Evolutionary conservation across 768 basidiomycete species (phyloP).

Genomic region (Nevesoporus exiguus): DNA sequence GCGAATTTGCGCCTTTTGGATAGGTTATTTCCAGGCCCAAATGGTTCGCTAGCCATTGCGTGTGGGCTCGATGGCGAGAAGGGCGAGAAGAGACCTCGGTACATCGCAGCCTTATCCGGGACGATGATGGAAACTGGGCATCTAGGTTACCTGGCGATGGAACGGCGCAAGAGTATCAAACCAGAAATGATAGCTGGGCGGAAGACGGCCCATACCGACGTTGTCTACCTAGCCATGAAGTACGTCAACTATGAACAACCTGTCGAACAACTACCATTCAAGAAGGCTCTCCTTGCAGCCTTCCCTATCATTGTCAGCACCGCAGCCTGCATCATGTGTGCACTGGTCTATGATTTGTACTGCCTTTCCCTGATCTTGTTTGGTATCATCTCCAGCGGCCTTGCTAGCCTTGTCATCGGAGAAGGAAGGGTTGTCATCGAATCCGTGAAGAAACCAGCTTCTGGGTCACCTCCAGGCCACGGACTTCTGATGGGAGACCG

Average conservation of each 20-base stretch:
- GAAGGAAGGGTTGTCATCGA: conserved; percentile 19
- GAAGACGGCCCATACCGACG: conserved; percentile 4
- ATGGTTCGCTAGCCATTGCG: conserved; percentile 21
- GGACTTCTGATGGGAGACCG: conserved; percentile 21
- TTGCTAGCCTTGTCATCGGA: conserved; percentile 25
- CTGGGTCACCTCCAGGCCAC: conserved; percentile 23
- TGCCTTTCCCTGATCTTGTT: conserved; percentile 31
- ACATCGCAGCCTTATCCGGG: conserved; percentile 29
- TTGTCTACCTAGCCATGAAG: conserved; percentile 23
- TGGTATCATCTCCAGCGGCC: conserved; percentile 32
- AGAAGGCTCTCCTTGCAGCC: conserved; percentile 14
- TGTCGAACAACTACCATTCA: background rate
- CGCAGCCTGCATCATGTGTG: conserved; percentile 4
- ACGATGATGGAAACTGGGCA: conserved; percentile 23
- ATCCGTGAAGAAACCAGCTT: conserved; percentile 11
- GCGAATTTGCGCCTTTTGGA: conserved; percentile 31
- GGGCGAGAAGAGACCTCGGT: conserved; percentile 27
- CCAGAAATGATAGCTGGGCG: background rate
- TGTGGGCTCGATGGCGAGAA: conserved; percentile 28
- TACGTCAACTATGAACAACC: background rate
- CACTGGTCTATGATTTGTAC: conserved; percentile 25
- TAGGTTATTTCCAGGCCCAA: conserved; percentile 30
- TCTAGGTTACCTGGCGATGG: conserved; percentile 25
- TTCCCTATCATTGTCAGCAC: conserved; percentile 28
- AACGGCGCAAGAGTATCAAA: conserved; percentile 3